Base-by-base conservation (phyloP, 1,139 yeast species). In the Suhomyces bokatorum region DNA sequence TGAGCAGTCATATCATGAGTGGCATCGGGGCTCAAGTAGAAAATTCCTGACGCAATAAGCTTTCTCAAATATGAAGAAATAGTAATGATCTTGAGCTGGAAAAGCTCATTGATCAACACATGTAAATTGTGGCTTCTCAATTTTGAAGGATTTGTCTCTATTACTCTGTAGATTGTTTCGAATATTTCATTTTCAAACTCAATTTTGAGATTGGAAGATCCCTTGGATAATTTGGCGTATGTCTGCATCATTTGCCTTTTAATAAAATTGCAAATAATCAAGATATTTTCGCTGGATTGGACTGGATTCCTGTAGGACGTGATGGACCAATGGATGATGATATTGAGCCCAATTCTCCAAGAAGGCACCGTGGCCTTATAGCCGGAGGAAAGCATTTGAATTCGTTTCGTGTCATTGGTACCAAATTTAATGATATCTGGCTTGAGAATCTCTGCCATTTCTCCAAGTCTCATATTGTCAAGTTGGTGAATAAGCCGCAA, bases 21-120 rank as follows among this genome's bases (percentile, higher is more conserved):
- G 10, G 52, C 45, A 3, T 59, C 64, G 1, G 66, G 66, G 4
- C 73, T 65, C 7, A 77, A 59, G 59, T 85, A 88, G 41, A 89
- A 77, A 0, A 87, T 72, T 4, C 97, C 97, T 1, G 95, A 84
- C 4, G 97, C 89, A 42, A 90, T 89, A 31, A 89, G 67, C 51
- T 85, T 80, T 56, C 97, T 69, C 46, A 89, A 70, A 55, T 89
- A 90, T 0, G 87, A 77, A 0, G 91, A 82, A 2, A 85, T 77
- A 1, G 80, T 67, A 28, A 84, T 73, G 22, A 83, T 61, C 38
- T 77, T 75, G 39, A 77, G 61, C 32, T 71, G 75, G 40, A 76
- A 73, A 9, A 85, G 61, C 55, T 81, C 86, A 49, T 80, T 75
- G 16, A 85, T 69, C 39, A 86, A 64, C 6, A 77, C 71, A 52